Evolutionary conservation across 1,139 yeast genomes (phyloP).

Genomic region (Candida gigantensis): DNA sequence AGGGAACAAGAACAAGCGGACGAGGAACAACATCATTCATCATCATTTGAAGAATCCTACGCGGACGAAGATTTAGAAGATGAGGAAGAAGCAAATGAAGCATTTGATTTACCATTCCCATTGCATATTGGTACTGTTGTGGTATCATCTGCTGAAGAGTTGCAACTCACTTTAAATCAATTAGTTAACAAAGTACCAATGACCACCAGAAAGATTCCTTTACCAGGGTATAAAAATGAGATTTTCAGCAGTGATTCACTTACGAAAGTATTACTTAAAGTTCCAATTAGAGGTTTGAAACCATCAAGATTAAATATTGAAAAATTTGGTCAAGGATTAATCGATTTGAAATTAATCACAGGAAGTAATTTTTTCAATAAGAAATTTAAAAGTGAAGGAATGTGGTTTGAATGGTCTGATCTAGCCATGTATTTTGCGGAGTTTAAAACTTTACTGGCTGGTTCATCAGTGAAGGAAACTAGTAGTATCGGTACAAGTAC

Average conservation of each 20-base stretch:
- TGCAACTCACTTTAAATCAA: conserved; percentile 25
- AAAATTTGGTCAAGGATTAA: conserved; percentile 43
- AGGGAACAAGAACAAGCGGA: conserved; percentile 15
- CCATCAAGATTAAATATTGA: conserved; percentile 44
- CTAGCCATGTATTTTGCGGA: conserved; percentile 27
- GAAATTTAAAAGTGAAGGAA: conserved; percentile 44
- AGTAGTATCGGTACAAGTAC: conserved; percentile 1
- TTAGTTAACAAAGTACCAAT: conserved; percentile 30
- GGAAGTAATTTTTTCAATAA: conserved; percentile 37
- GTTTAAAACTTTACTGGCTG: conserved; percentile 9
- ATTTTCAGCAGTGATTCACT: conserved; percentile 43
- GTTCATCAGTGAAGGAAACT: conserved; percentile 5
- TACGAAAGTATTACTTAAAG: conserved; percentile 29
- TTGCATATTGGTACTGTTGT: conserved; percentile 31
- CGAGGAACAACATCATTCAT: conserved; percentile 7
- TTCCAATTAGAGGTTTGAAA: conserved; percentile 35
- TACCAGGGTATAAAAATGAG: conserved; percentile 45
- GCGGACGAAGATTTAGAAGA: conserved; percentile 11
- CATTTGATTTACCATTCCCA: conserved; percentile 28
- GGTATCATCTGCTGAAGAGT: conserved; percentile 20
- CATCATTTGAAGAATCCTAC: conserved; percentile 10
- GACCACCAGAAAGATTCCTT: conserved; percentile 34
- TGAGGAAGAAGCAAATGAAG: conserved; percentile 3
- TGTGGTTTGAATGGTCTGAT: conserved; percentile 54
- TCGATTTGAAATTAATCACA: conserved; percentile 36